A percentile compares a stretch with the other conserved stretches of the same genome.
Evolutionary conservation across 257 asterid genomes (phyloP).

Genomic region (Petrea volubilis): DNA sequence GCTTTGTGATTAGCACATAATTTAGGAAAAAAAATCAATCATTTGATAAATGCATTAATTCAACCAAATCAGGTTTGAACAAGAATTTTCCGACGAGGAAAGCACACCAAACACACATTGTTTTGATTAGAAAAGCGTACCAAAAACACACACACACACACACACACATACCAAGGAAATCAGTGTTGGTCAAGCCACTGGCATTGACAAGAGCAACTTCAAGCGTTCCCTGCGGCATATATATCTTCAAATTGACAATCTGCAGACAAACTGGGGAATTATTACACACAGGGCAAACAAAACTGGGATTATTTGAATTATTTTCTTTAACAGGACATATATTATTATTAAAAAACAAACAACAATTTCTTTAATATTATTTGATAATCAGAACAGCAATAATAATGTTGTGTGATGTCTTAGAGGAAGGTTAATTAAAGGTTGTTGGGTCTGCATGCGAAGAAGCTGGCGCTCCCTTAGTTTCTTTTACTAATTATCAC

Average conservation of each 20-base stretch:
- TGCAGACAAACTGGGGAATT: background rate
- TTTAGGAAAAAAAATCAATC: no score
- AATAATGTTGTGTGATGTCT: background rate
- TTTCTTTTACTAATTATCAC: background rate
- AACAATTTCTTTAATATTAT: no score
- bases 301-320: background rate
- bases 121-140: no score
- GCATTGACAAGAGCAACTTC: conserved; percentile 68
- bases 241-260: conserved; percentile 18
- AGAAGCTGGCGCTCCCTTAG: background rate
- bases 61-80: no score
- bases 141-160: background rate
- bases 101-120: no score
- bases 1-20: no score
- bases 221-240: conserved; percentile 75
- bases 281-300: background rate
- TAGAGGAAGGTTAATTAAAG: background rate
- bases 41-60: no score
- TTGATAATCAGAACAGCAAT: no score
- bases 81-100: no score
- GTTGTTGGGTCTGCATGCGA: conserved; percentile 12
- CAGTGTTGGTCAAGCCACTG: conserved; percentile 56
- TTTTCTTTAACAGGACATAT: background rate
- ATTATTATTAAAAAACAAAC: no score
- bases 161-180: conserved; percentile 44